Evolutionary conservation across 768 basidiomycete species (phyloP), one percentile per base, ranked within the genome.

Genomic region (Hypsizygus marmoreus): DNA sequence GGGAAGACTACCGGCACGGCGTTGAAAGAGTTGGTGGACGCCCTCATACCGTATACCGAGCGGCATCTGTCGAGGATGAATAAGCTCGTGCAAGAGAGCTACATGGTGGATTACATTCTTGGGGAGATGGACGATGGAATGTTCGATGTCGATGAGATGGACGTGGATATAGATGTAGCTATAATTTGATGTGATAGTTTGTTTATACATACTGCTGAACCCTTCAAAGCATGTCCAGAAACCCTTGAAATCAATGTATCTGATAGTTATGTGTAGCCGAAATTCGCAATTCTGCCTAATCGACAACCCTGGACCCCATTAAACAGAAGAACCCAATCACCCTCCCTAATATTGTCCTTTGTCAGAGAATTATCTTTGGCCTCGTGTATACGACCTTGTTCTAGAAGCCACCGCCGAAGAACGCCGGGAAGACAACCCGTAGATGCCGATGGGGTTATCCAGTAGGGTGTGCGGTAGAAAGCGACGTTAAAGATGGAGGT

Each of bases 21-120:
- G 23, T 62, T 90, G 40, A 83, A 82, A 57, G 92, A 97, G 41
- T 65, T 95, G 43, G 67, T 97, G 9, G 91, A 94, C 35, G 87
- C 83, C 4, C 70, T 97, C 43, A 81, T 97, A 40, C 94, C 97
- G 9, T 99, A 98, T 62, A 95, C 95, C 7, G 92, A 95, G 62
- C 79, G 97, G 40, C 97, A 99, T 69, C 79, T 95, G 32, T 69
- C 84, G 28, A 74, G 95, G 55, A 79, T 94, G 64, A 91, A 95
- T 47, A 80, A 83, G 60, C 68, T 97, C 44, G 80, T 97, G 24
- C 91, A 97, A 70, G 97, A 98, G 59, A 97, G 92, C 62, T 98
- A 93, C 59, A 84, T 97, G 51, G 81, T 99, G 44, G 97, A 99
- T 63, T 95, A 89, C 53, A 73, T 93, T 45, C 69, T 93, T 23